Evolutionary conservation across 352 stramenopile genomes (phyloP), one percentile per base, ranked within the genome.

Genomic region (Phytophthora vignae): DNA sequence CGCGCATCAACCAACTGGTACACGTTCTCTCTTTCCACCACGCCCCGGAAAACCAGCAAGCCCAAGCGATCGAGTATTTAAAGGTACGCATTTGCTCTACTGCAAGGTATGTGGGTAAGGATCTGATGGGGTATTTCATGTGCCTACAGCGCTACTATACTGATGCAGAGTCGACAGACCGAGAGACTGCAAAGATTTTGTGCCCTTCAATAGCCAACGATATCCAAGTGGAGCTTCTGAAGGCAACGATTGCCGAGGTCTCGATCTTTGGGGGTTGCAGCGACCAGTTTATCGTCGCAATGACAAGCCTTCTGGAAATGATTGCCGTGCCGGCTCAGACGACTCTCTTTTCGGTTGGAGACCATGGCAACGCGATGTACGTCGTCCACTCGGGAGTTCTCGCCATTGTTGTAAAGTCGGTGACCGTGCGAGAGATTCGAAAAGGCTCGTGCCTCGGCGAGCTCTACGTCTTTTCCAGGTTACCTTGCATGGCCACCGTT

Each of bases 161-260:
- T 0, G 82, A 88, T 42, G 80, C 66, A 0, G 83, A 90, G 19
- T 88, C 83, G 7, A 90, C 82, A 36, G 83, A 91, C 64, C 81
- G 82, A 21, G 84, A 88, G 53, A 81, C 79, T 8, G 83, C 89
- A 63, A 88, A 83, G 62, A 64, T 90, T 1, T 46, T 93, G 10
- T 93, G 85, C 44, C 78, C 83, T 14, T 93, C 85, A 2, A 90
- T 91, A 33, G 76, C 79, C 3, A 89, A 83, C 4, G 83, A 91
- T 40, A 87, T 90, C 27, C 84, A 91, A 52, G 82, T 91, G 19
- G 82, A 90, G 36, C 69, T 93, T 3, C 64, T 93, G 46, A 85
- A 87, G 49, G 33, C 49, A 6, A 55, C 49, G 11, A 5, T 55
- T 15, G 49, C 49, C 25, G 22, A 55, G 12, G 33, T 55, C 11